Evolutionary conservation across 805 yeast genomes (phyloP), one percentile per base, ranked within the genome.

Genomic region (Ogataea polymorpha): DNA sequence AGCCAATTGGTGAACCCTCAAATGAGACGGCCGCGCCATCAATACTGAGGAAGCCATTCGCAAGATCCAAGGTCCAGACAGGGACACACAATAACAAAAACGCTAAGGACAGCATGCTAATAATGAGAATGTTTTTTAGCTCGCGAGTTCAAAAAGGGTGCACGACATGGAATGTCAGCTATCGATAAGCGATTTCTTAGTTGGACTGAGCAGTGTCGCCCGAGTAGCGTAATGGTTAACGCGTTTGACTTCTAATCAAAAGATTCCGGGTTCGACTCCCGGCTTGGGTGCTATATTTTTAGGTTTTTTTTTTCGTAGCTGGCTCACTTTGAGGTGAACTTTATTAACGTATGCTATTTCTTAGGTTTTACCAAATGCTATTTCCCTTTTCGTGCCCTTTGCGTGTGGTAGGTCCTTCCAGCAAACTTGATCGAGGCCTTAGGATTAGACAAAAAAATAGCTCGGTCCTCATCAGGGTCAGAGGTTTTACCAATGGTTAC

Each of bases 171-270:
- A n/a, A n/a, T n/a, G n/a, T n/a, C n/a, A n/a, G n/a, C n/a, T n/a
- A n/a, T n/a, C n/a, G n/a, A n/a, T n/a, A n/a, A n/a, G n/a, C n/a
- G n/a, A n/a, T n/a, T n/a, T n/a, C n/a, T n/a, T n/a, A n/a, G n/a
- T n/a, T n/a, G n/a, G n/a, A n/a, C n/a, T n/a, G n/a, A n/a, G n/a
- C n/a, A 23, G 14, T 11, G 6, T 26, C 15, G 76, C 75, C 74
- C 68, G 75, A 67, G 78, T 74, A 72, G 79, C 79, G 78, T 72
- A 74, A 74, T 73, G 78, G 79, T 73, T 72, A 74, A 71, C 79
- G 78, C 79, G 76, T 73, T 73, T 74, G 78, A 74, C 77, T 73
- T 73, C 78, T 73, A 72, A 74, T 74, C 79, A 73, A 72, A 72
- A 72, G 78, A 74, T 72, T 73, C 72, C 72, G 78, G 75, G 79